Evolutionary conservation across 495 filamentous ascomycete genomes (phyloP), one percentile per base, ranked within the genome.

Genomic region (Haplographium delicatum): DNA sequence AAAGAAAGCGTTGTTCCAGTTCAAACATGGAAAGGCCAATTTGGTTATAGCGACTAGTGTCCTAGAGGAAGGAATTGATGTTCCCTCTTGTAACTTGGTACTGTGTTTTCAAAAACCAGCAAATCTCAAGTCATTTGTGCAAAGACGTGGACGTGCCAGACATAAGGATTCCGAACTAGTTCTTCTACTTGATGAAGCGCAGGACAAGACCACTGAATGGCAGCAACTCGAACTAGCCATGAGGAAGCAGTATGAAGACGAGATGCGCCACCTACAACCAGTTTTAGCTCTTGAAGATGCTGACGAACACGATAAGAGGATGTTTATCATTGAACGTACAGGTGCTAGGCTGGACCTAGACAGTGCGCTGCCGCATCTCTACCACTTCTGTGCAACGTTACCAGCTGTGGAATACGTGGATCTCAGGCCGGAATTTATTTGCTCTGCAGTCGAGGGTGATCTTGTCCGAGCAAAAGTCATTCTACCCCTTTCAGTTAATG

Each of bases 51-150:
- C 88, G 0, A 96, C 91, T 0, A 86, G 79, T 58, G 91, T 91
- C 0, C 69, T 95, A 0, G 91, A 97, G 65, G 93, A 98, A 66
- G 93, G 91, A 0, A 86, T 98, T 31, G 91, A 96, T 63, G 76
- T 96, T 2, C 83, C 84, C 7, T 81, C 83, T 5, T 96, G 91
- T 63, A 86, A 91, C 58, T 60, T 89, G 26, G 89, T 96, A 10
- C 72, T 96, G n/a, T 93, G 89, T 60, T 95, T 87, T 59, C 80
- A 95, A 51, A 68, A 74, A 31, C 89, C 88, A 3, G 63, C 70
- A 5, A 91, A 85, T 47, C 66, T 95, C 24, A 91, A 91, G 58
- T 86, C 88, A 0, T 96, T 91, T 63, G 80, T 98, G 15, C 91
- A 98, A 62, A 77, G 91, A 18, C 81, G 91, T 13, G 91, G 91